These are phyloP conservation scores for Claviceps purpurea DNA, from an alignment of 2,329 filamentous ascomycete species.

Conservation along the genomic window DNA sequence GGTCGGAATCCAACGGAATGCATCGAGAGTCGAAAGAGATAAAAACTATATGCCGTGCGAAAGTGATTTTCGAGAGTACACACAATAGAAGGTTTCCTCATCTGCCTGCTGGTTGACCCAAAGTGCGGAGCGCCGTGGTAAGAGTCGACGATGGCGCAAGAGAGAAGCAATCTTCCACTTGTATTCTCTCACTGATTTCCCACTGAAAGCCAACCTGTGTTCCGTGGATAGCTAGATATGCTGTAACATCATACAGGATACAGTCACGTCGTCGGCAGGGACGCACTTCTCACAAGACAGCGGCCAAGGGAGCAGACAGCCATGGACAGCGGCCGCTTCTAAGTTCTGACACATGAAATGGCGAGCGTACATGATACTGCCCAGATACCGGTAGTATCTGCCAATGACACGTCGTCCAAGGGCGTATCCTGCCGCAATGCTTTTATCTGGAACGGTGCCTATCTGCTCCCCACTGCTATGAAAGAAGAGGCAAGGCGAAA, in stretches of 20 bases:
- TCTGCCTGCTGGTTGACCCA: slow-evolving; percentile 39
- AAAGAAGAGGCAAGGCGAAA: background rate
- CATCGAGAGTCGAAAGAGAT: slow-evolving; percentile 39
- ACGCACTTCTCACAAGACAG: slow-evolving; percentile 35
- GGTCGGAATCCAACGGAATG: slow-evolving; percentile 32
- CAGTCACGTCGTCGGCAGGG: slow-evolving; percentile 31
- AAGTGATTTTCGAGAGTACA: slow-evolving; percentile 27
- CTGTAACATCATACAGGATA: slow-evolving; percentile 35
- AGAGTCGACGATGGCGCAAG: slow-evolving; percentile 16
- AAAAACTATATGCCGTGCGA: slow-evolving; percentile 35
- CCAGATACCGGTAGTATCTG: slow-evolving; percentile 27
- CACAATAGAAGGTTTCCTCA: slow-evolving; percentile 40
- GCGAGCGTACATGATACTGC: slow-evolving; percentile 27
- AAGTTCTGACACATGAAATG: slow-evolving; percentile 19
- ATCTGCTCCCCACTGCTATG: background rate
- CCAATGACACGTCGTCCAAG: slow-evolving; percentile 41
- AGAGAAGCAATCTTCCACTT: slow-evolving; percentile 11
- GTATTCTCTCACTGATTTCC: slow-evolving; percentile 24
- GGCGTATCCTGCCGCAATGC: slow-evolving; percentile 28
- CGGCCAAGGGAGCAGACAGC: slow-evolving; percentile 25
- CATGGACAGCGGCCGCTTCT: slow-evolving; percentile 27
- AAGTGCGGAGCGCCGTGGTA: slow-evolving; percentile 21
- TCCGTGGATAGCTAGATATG: slow-evolving; percentile 25
- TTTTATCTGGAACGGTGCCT: slow-evolving; percentile 10
- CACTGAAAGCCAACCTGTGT: slow-evolving; percentile 13